These are phyloP conservation scores for Cystobasidium slooffiae DNA, from an alignment of 1,284 basidiomycete genomes.

Conservation along the genomic window DNA sequence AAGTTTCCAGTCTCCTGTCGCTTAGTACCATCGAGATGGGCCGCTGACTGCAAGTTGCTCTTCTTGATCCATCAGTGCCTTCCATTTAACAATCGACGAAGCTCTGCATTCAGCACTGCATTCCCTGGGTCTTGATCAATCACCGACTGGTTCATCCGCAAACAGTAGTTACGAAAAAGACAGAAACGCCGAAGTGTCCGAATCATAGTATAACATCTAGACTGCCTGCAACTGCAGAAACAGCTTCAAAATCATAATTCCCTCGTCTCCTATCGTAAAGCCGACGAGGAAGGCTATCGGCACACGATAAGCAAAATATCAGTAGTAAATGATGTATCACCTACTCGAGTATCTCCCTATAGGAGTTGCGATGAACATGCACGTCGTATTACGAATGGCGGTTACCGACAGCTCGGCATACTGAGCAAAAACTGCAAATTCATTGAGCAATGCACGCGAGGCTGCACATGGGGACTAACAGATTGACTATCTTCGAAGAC, in stretches of 20 bases:
- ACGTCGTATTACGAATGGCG: too few relatives aligned
- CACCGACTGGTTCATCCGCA: conserved; percentile 9
- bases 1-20: neutral
- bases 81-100: conserved; percentile 43
- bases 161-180: conserved; percentile 22
- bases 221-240: neutral
- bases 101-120: conserved; percentile 21
- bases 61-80: conserved; percentile 8
- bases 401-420: too few relatives aligned
- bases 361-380: too few relatives aligned
- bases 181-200: neutral
- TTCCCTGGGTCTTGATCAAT: conserved; percentile 14
- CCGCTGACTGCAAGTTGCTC: neutral
- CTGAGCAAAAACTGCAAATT: too few relatives aligned
- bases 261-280: neutral
- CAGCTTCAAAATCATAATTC: neutral
- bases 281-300: too few relatives aligned
- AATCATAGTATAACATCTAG: neutral
- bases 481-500: too few relatives aligned
- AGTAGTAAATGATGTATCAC: too few relatives aligned
- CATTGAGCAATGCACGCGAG: too few relatives aligned
- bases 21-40: neutral
- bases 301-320: too few relatives aligned
- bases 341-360: too few relatives aligned
- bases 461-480: too few relatives aligned